These are phyloP conservation scores for Tulasnella sp. DNA, from an alignment of 768 basidiomycete genomes.

Conservation along the genomic window DNA sequence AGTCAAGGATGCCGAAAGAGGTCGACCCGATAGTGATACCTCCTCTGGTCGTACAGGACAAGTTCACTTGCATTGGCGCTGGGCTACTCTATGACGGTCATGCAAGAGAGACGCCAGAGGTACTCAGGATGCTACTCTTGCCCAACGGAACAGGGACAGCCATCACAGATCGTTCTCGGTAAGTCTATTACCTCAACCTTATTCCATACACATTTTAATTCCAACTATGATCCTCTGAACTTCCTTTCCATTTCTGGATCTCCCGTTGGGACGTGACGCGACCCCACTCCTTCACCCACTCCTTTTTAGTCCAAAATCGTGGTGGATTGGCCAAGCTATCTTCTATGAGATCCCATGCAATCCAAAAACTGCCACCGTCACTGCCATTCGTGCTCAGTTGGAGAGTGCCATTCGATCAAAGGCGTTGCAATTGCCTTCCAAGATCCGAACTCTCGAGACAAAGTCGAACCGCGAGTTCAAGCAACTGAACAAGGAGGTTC, in stretches of 20 bases:
- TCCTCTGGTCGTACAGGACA: neutral
- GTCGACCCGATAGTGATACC: constrained; percentile 10
- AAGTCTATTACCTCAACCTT: neutral
- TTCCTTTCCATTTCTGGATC: too few species aligned
- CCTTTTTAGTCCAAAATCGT: neutral
- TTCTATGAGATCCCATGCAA: constrained; percentile 5
- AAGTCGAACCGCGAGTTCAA: constrained; percentile 11
- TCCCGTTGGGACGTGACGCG: too few species aligned
- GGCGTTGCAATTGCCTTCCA: neutral
- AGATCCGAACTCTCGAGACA: neutral
- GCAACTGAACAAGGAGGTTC: constrained; percentile 6
- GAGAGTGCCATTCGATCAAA: neutral
- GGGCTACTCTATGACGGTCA: constrained; percentile 10
- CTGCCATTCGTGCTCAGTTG: neutral
- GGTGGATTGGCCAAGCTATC: constrained; percentile 9
- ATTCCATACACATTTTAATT: too few species aligned
- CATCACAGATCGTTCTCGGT: constrained; percentile 4
- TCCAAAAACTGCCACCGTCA: constrained; percentile 1
- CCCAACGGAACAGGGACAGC: neutral
- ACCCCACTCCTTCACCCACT: neutral
- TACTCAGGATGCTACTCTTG: neutral
- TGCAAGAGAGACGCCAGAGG: neutral
- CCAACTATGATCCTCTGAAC: too few species aligned
- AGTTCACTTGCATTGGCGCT: constrained; percentile 11
- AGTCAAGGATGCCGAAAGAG: constrained; percentile 3